Evolutionary conservation across 2,329 filamentous ascomycete species (phyloP).

Genomic region (Meredithiella fracta): DNA sequence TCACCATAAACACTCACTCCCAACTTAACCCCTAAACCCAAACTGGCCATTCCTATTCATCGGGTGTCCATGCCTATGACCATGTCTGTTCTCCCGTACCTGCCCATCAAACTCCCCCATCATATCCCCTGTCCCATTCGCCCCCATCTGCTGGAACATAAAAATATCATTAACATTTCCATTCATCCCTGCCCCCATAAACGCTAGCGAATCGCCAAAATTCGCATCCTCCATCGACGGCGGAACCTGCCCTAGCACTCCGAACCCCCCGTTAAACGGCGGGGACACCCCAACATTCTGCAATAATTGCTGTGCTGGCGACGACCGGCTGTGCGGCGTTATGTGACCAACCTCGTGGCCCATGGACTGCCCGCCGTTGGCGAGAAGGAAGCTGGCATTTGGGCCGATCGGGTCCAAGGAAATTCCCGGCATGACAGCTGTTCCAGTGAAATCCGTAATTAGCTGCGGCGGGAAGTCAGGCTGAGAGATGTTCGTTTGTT

Average conservation of each 20-base stretch:
- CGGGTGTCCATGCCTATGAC: not conserved
- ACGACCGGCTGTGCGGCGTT: constrained; percentile 2
- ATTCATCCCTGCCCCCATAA: not conserved
- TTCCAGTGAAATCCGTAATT: not conserved
- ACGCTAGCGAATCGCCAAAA: not conserved
- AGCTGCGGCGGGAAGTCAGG: not conserved
- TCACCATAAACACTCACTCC: no score
- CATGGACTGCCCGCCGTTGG: not conserved
- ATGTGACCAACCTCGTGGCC: not conserved
- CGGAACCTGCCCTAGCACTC: no score
- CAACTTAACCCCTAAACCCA: no score
- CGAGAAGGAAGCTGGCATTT: not conserved
- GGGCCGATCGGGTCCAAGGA: not conserved
- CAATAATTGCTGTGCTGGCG: constrained; percentile 4
- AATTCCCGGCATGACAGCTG: not conserved
- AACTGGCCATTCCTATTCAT: not conserved
- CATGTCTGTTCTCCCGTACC: not conserved
- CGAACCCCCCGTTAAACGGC: not conserved
- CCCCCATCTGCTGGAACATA: not conserved
- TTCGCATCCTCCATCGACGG: not conserved
- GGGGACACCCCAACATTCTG: not conserved
- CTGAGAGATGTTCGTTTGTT: not conserved
- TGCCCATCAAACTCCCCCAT: constrained; percentile 2
- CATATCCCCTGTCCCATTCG: not conserved
- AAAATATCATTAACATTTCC: not conserved